A percentile compares a stretch with the other conserved stretches of the same genome.
phyloP scores from a whole-genome alignment of 2,329 filamentous ascomycete genomes.

The Verticillium tricorpus region DNA sequence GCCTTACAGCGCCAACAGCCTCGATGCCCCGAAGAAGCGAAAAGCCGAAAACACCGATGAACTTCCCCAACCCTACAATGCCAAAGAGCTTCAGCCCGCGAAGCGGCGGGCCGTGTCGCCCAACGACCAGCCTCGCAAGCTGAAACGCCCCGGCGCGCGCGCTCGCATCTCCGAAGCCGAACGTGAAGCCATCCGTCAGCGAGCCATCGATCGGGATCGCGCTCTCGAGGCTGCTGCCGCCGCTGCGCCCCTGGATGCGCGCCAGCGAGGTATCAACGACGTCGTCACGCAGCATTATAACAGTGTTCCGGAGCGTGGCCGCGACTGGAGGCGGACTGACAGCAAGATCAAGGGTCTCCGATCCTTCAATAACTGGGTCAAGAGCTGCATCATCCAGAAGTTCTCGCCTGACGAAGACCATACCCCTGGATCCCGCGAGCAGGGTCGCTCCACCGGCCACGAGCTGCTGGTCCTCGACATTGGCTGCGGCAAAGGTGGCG shows the following conservation, averaged over 20 bases:
- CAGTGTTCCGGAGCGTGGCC: conserved; percentile 84
- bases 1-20: conserved; percentile 25
- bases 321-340: conserved; percentile 91
- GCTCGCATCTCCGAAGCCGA: conserved; percentile 64
- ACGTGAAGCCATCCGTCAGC: conserved; percentile 61
- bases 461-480: conserved; percentile 83
- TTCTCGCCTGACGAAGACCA: conserved; percentile 81
- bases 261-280: conserved; percentile 65
- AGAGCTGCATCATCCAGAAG: conserved; percentile 95
- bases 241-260: conserved; percentile 31
- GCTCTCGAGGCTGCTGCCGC: conserved; percentile 32
- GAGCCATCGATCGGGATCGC: conserved; percentile 53
- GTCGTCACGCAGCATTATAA: conserved; percentile 95
- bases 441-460: conserved; percentile 45
- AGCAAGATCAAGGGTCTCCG: conserved; percentile 92
- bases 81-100: conserved; percentile 51
- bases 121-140: conserved; percentile 54
- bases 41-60: conserved; percentile 27
- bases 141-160: conserved; percentile 63
- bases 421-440: conserved; percentile 53
- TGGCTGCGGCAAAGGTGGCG: conserved; percentile 94
- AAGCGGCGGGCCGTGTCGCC: conserved; percentile 54
- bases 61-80: conserved; percentile 57
- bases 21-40: conserved; percentile 34
- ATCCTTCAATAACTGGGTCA: conserved; percentile 98